Evolutionary conservation across 2,329 filamentous ascomycete species (phyloP), one percentile per base, ranked within the genome.

Genomic region (Cytospora chrysosperma): DNA sequence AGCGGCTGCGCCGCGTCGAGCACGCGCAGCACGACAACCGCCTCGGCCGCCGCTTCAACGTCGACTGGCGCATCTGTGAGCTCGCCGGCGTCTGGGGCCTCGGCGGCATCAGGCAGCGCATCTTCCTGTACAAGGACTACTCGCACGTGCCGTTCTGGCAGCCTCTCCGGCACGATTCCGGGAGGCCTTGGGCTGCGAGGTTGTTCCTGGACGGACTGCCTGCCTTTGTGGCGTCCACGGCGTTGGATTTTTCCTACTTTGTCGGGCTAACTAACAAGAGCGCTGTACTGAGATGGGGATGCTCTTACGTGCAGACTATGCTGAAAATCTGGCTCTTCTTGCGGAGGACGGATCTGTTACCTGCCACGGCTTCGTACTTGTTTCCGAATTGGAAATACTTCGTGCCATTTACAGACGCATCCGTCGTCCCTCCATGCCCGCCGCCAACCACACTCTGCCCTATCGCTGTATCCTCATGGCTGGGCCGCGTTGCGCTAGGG

Each of bases 121-220:
- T 86, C n/a, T 67, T 86, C 64, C 76, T 86, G 1, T 86, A 85
- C 70, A 79, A 78, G 64, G 73, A 75, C 34, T 84, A 82, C 54
- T 79, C 81, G 0, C 72, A 77, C 19, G 75, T 82, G 2, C 78
- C 82, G 1, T 85, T 85, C 61, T 75, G 79, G 69, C 74, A 78
- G 6, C 71, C 85, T 56, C 71, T 76, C 30, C 68, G 69, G 19
- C 68, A 72, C 17, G 77, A 81, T 61, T 62, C 69, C 24, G 68
- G 64, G 27, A 72, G 69, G 19, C 75, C 75, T 47, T 74, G 77
- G 3, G n/a, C 72, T 19, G 32, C 69, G 8, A 71, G 72, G 4
- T 69, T 78, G 12, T 65, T 78, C 13, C 67, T 77, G 10, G 70
- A 74, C 5, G 80, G 80, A 7, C 67, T 81, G 40, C 79, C 80